Conservation (phyloP, 345 rosid genomes). For the Eucalyptus curtisii region DNA sequence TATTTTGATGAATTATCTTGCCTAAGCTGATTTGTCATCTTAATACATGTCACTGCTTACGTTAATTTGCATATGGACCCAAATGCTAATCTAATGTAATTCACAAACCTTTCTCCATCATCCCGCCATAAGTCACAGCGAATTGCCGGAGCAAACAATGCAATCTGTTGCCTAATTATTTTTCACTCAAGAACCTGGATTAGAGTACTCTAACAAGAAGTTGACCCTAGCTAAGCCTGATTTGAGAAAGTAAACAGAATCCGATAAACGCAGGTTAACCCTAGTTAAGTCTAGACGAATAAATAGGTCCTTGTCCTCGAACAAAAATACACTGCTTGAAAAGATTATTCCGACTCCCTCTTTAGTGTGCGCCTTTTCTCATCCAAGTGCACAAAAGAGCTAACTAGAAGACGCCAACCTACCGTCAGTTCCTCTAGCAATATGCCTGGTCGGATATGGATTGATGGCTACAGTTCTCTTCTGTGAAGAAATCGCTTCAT, state of each 20-base stretch:
- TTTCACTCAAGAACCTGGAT: not conserved
- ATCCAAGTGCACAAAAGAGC: too few relatives aligned
- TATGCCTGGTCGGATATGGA: fast-evolving
- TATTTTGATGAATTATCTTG: not conserved
- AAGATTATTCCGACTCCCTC: not conserved
- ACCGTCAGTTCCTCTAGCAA: fast-evolving
- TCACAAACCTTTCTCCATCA: not conserved
- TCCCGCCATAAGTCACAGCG: not conserved
- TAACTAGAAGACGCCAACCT: too few relatives aligned
- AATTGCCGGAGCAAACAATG: not conserved
- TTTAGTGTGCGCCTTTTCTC: too few relatives aligned
- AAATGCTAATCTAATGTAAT: not conserved
- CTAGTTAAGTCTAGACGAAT: not conserved
- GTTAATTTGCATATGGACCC: not conserved
- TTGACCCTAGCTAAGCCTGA: not conserved
- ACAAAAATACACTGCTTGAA: not conserved
- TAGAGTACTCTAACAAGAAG: not conserved
- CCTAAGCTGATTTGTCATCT: not conserved
- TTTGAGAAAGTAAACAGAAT: too few relatives aligned
- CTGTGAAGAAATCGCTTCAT: fast-evolving
- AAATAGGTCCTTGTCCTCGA: not conserved
- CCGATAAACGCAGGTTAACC: too few relatives aligned
- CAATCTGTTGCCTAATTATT: not conserved
- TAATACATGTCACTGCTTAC: not conserved
- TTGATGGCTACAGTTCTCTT: not conserved